Percentiles rank a stretch among this genome's conserved stretches.
These are phyloP conservation scores for Parasitella parasitica DNA, from an alignment of 371 early-diverging fungal genomes.

Conservation along the genomic window DNA sequence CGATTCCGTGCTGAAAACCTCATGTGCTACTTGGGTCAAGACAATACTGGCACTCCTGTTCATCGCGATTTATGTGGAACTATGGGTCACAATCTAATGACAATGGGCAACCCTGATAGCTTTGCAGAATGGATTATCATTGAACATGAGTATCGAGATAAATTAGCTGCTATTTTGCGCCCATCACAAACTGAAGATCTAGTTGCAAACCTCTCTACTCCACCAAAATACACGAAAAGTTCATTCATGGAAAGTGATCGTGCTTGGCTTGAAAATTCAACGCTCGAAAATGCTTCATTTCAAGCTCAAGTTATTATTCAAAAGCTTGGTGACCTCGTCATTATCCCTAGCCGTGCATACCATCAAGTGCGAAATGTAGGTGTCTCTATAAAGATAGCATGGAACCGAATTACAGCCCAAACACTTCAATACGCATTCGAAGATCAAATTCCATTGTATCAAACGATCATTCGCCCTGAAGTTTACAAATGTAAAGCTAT, in stretches of 20 bases:
- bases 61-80: slow-evolving; percentile 43
- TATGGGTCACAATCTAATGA: slow-evolving; percentile 45
- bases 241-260: slow-evolving; percentile 42
- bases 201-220: neutral
- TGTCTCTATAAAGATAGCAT: slow-evolving; percentile 36
- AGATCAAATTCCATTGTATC: slow-evolving; percentile 35
- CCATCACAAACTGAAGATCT: neutral
- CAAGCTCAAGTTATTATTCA: slow-evolving; percentile 29
- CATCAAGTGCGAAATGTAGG: slow-evolving; percentile 43
- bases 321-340: slow-evolving; percentile 36
- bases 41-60: slow-evolving; percentile 31
- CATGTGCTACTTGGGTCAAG: slow-evolving; percentile 42
- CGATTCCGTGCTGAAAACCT: slow-evolving; percentile 30
- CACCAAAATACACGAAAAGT: slow-evolving; percentile 1
- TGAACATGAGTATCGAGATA: slow-evolving; percentile 13
- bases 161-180: slow-evolving; percentile 6
- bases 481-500: slow-evolving; percentile 39
- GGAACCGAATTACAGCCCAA: slow-evolving; percentile 37
- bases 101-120: slow-evolving; percentile 13
- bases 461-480: slow-evolving; percentile 33
- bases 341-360: slow-evolving; percentile 40
- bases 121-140: slow-evolving; percentile 38
- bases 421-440: slow-evolving; percentile 23
- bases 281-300: neutral
- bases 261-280: slow-evolving; percentile 22